Conservation (phyloP, 2,329 filamentous ascomycete genomes). For the Colletotrichum higginsianum region DNA sequence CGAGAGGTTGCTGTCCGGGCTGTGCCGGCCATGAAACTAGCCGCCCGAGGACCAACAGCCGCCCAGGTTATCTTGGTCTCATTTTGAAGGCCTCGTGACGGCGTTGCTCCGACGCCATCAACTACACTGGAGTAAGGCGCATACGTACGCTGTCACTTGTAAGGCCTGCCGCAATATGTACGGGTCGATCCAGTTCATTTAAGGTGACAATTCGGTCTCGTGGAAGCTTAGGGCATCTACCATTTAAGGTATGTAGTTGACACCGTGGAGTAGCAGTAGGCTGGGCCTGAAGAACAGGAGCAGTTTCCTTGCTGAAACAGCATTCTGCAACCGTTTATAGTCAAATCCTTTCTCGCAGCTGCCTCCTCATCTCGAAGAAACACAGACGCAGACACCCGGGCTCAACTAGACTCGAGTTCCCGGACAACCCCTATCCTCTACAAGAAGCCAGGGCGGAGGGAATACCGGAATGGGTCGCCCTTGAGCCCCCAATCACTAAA, state of each 20-base stretch:
- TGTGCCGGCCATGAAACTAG: neutral
- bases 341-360: neutral
- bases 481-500: neutral
- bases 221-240: neutral
- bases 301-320: neutral
- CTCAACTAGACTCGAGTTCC: neutral
- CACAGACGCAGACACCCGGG: neutral
- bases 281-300: neutral
- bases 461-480: neutral
- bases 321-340: neutral
- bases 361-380: neutral
- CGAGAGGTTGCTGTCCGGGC: neutral
- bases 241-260: no score
- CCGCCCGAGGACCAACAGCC: neutral
- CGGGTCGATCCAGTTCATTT: neutral
- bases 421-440: neutral
- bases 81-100: neutral
- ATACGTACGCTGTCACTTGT: no score
- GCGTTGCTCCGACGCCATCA: no score
- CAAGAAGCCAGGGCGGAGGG: neutral
- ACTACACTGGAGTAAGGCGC: no score
- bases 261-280: neutral
- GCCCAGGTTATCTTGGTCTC: neutral
- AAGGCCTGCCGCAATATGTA: neutral
- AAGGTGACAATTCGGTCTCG: neutral